These are phyloP conservation scores for Aspergillus fumigatiaffinis DNA, from an alignment of 2,329 filamentous ascomycete genomes.

Conservation along the genomic window DNA sequence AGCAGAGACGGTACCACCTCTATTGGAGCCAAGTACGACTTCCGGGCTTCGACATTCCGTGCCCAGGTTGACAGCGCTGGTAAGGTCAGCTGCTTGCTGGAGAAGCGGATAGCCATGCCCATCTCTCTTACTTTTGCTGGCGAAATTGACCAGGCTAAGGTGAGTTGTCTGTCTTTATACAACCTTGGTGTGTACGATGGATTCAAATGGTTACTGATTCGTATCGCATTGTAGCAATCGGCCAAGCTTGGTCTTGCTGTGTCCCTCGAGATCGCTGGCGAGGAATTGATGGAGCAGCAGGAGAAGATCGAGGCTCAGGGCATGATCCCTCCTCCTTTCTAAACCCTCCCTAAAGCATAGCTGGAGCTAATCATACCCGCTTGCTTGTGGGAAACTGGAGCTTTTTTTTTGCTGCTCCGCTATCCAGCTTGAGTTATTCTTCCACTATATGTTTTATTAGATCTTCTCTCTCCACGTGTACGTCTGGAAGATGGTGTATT, in stretches of 20 bases:
- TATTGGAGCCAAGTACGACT: conserved; percentile 96
- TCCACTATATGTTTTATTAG: conserved; percentile 43
- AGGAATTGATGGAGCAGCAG: conserved; percentile 84
- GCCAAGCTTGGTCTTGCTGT: conserved; percentile 93
- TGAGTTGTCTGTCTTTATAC: conserved; percentile 49
- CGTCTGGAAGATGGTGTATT: conserved; percentile 32
- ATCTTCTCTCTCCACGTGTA: conserved; percentile 35
- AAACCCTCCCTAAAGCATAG: conserved; percentile 20
- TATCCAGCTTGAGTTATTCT: conserved; percentile 25
- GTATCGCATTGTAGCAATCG: conserved; percentile 62
- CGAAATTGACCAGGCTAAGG: conserved; percentile 93
- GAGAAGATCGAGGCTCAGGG: conserved; percentile 49
- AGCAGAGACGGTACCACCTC: conserved; percentile 87
- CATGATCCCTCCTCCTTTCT: conserved; percentile 49
- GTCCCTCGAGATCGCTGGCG: conserved; percentile 79
- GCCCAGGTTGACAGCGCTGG: conserved; percentile 94
- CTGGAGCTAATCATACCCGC: conserved; percentile 13
- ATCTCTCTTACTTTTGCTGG: conserved; percentile 93
- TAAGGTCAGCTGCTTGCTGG: conserved; percentile 85
- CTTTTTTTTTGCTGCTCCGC: conserved; percentile 8
- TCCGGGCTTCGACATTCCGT: conserved; percentile 90
- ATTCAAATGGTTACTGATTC: conserved; percentile 12
- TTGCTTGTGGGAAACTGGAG: conserved; percentile 4
- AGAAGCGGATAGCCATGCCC: conserved; percentile 91
- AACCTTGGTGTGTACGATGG: background rate